Evolutionary conservation across 129 eudicot genomes (phyloP), one percentile per base, ranked within the genome.

Genomic region (Logfia minima): DNA sequence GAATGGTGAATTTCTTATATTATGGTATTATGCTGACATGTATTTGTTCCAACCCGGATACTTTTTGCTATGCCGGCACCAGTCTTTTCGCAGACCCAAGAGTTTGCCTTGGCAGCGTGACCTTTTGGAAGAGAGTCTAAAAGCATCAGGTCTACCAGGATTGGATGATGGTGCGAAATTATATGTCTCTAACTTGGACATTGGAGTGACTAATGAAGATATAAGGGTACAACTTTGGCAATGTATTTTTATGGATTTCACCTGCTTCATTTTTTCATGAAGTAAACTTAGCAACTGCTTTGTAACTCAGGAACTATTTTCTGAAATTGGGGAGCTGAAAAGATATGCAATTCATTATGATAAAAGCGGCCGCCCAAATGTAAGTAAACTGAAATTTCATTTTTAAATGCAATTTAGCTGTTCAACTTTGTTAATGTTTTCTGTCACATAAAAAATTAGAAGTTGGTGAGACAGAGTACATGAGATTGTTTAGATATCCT

Each of bases 331-430:
- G 68, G 98, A 94, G 81, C 94, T 94, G 82, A 83, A 83, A 76
- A 87, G 97, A 72, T 94, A 87, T 78, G 98, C 93, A n/a, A 79
- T 94, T 83, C 98, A 94, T 77, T 91, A 80, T 80, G 97, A 87
- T 84, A 89, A 87, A 83, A 78, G 80, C 78, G 98, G 97, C 4
- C 89, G 84, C 14, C 96, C 98, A 85, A 91, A 90, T 86, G 98
- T 94, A 89, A 88, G 96, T 81, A 23, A 6, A 16, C 8, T 65
- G 1, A 18, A 17, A n/a, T 4, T 76, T 51, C 6, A 10, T 53
- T 66, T 64, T 16, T 48, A n/a, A 17, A n/a, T n/a, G 24, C 22
- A 29, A 23, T 6, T 75, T 45, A 43, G 32, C 62, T 55, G 55
- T 52, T 76, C 8, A 64, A 28, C 22, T 2, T 29, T 14, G 17